These are phyloP conservation scores for Cinnamomum chago DNA, from an alignment of 164 flowering plant species.

Conservation along the genomic window DNA sequence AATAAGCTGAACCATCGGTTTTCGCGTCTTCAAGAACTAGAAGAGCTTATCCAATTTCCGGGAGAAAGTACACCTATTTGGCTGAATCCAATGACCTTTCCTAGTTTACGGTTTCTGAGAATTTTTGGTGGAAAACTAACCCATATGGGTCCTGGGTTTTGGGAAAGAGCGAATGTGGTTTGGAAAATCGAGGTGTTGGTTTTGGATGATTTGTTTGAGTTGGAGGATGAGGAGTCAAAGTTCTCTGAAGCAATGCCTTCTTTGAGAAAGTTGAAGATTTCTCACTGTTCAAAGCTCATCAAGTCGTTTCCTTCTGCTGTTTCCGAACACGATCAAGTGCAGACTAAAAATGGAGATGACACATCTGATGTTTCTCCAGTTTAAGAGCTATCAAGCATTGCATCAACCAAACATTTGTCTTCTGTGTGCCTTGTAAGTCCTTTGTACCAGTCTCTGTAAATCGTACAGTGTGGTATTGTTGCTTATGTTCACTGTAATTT, in stretches of 20 bases:
- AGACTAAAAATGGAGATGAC: too few species aligned
- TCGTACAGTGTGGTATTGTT: too few species aligned
- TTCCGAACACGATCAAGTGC: not conserved
- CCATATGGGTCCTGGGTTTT: not conserved
- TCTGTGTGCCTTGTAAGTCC: too few species aligned
- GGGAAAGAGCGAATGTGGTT: not conserved
- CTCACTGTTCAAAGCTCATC: not conserved
- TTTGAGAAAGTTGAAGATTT: not conserved
- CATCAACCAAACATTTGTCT: too few species aligned
- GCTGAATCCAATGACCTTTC: slow-evolving; percentile 1
- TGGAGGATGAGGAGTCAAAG: not conserved
- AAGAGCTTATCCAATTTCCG: not conserved
- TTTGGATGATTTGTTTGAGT: not conserved
- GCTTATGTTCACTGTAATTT: too few species aligned
- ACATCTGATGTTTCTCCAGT: too few species aligned
- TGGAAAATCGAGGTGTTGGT: slow-evolving; percentile 1
- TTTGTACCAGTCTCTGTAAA: too few species aligned
- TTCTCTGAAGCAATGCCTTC: not conserved
- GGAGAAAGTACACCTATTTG: not conserved
- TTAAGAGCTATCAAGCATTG: too few species aligned
- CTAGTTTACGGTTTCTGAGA: not conserved
- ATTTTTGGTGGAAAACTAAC: not conserved
- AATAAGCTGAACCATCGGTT: not conserved
- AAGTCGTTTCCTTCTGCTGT: not conserved
- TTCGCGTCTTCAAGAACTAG: not conserved